Base-by-base conservation (phyloP, 768 basidiomycete genomes). In the Leucosporidium yakuticum region DNA sequence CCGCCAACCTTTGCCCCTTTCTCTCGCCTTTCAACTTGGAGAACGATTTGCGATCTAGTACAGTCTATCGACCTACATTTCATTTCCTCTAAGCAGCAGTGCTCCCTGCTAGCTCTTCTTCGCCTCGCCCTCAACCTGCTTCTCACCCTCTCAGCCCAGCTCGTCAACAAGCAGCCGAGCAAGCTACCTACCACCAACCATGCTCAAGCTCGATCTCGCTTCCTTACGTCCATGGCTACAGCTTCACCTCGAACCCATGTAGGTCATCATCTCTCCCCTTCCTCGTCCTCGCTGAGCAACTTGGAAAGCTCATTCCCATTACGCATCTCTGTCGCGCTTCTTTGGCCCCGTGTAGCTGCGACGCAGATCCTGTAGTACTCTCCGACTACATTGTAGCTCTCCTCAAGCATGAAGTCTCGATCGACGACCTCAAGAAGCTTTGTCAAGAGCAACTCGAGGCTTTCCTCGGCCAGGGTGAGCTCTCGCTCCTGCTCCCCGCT, bases 371-470 rank as follows among this genome's bases (percentile, higher is more conserved):
- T 36, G 85, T 86, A 36, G 91, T 92, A 39, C 86, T 98, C 61
- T 88, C 91, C 6, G 92, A 97, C 77, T 98, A 97, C 78, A 88
- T 97, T 74, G 85, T 96, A 59, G 95, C 95, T 21, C 82, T 98
- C 62, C 81, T 98, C 67, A 91, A 92, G 78, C 91, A 94, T 78
- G 90, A 91, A 79, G 88, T 87, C 1, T 83, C 88, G 6, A 89
- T 93, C 77, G 78, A 80, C 29, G 90, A 94, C 71, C 87, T 97
- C 84, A 83, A 88, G 72, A 85, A 85, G 73, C 89, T 91, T 76
- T 81, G 96, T 64, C 77, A 81, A 2, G 75, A 83, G 0, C 91
- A 96, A 77, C 82, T 97, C 63, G 88, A 88, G 63, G 94, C 96
- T 79, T 98, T 98, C 78, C 83, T 98, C 31, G 93, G 95, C 81